These are phyloP conservation scores for Elongisporangium undulatum DNA, from an alignment of 352 stramenopile species.

Conservation along the genomic window DNA sequence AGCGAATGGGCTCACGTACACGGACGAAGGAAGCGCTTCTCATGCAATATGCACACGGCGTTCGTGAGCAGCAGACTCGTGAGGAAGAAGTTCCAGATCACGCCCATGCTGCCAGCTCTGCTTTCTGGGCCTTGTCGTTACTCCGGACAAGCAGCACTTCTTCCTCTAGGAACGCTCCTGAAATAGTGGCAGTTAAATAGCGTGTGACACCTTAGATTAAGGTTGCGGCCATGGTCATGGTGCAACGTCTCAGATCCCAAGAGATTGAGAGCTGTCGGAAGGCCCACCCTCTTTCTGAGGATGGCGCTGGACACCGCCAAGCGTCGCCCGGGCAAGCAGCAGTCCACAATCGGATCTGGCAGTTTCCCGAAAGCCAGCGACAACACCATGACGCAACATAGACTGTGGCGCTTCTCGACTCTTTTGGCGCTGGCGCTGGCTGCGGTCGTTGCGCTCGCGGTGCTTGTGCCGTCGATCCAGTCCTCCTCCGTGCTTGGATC, in stretches of 20 bases:
- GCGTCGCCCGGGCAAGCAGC: not conserved
- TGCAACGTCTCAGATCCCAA: not conserved
- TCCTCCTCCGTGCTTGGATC: not conserved
- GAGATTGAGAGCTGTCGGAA: not conserved
- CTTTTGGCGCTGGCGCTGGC: constrained; percentile 3
- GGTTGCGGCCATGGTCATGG: not conserved
- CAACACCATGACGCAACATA: not conserved
- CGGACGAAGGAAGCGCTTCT: constrained; percentile 83
- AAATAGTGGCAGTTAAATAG: not conserved
- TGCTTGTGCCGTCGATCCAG: not conserved
- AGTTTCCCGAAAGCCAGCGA: not conserved
- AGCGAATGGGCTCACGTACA: constrained; percentile 36
- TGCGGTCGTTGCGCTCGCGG: constrained; percentile 4
- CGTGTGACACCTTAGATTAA: not conserved
- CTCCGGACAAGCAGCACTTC: no score
- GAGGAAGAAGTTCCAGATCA: constrained; percentile 87
- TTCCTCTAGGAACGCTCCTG: not conserved
- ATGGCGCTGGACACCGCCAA: not conserved
- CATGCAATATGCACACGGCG: constrained; percentile 82
- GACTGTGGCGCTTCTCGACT: not conserved
- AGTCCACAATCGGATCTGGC: not conserved
- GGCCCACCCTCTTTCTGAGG: not conserved
- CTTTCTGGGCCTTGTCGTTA: not conserved
- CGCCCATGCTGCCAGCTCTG: constrained; percentile 40
- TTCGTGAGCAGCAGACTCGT: constrained; percentile 84